Base-by-base conservation (phyloP, 345 rosid species). In the Aquilaria malaccensis region DNA sequence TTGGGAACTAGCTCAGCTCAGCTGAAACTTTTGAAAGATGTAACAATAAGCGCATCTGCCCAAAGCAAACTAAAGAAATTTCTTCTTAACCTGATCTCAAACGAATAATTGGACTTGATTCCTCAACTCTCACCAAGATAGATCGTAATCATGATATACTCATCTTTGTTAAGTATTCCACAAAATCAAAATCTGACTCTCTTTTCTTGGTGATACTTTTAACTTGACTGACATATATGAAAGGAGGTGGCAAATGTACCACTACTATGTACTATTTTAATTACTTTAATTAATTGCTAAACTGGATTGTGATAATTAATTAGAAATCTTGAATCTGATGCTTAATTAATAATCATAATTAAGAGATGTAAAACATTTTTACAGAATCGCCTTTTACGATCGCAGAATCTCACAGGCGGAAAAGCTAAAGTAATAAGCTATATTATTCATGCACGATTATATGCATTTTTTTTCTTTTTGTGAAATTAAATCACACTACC, bases 31-130 rank as follows among this genome's bases (percentile, higher is more conserved):
- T 72, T 60, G 73, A 71, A 79, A 76, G 70, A 83, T 53, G 82
- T 73, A 74, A 68, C 65, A 64, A 74, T 77, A 77, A 76, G 75
- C 77, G 61, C 61, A 67, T 41, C 60, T 37, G 10, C 60, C 62
- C 70, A 65, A 83, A 68, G 77, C 71, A 68, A 66, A 53, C 22
- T 51, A 61, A 65, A 61, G 56, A 73, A 37, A 37, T 48, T 1
- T 30, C 67, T 62, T 33, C 59, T 70, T 58, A 60, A 55, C 59
- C 14, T 11, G 45, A 56, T 53, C 66, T 72, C 59, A 47, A 66
- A 9, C 43, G 68, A 61, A 77, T 67, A 76, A 64, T 58, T 71
- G 76, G 77, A 67, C 76, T 75, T 45, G 79, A 77, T 77, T 79
- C 84, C 75, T 77, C 70, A 32, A 57, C 55, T 60, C 50, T 68